Conservation (phyloP, 1,284 basidiomycete species). For the Puccinia hordei region DNA sequence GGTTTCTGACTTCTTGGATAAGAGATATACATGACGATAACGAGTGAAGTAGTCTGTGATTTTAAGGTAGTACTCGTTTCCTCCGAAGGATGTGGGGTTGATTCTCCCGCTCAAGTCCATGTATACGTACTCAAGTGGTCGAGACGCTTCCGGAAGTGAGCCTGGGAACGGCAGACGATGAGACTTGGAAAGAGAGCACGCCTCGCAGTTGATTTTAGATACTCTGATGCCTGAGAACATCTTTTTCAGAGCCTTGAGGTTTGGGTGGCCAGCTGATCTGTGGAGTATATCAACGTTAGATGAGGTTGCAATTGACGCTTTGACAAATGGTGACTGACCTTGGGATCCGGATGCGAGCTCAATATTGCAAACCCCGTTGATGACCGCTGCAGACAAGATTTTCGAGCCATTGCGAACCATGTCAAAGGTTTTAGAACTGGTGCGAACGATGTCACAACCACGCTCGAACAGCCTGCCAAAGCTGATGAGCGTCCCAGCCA, state of each 20-base stretch:
- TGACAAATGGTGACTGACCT: neutral
- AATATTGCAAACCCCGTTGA: neutral
- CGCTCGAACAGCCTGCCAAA: neutral
- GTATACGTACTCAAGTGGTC: neutral
- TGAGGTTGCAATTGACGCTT: neutral
- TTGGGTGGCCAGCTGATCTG: slow-evolving; percentile 4
- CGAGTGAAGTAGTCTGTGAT: neutral
- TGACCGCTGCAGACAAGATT: neutral
- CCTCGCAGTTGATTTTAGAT: neutral
- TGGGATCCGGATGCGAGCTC: neutral
- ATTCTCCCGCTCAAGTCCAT: slow-evolving; percentile 34
- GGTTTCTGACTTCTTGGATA: neutral
- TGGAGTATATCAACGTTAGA: neutral
- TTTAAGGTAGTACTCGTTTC: slow-evolving; percentile 26
- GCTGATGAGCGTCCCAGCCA: neutral
- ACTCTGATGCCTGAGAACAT: neutral
- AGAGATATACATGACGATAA: neutral
- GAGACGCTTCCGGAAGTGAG: neutral
- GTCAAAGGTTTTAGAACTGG: neutral
- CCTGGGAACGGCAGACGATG: neutral
- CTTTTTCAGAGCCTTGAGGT: neutral
- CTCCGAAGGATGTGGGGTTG: neutral
- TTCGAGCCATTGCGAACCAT: too few relatives aligned
- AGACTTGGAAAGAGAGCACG: neutral
- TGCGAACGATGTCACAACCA: neutral